Percentiles rank a stretch among this genome's conserved stretches.
Evolutionary conservation across 2,329 filamentous ascomycete species (phyloP).

Genomic region (Neopestalotiopsis sp.): DNA sequence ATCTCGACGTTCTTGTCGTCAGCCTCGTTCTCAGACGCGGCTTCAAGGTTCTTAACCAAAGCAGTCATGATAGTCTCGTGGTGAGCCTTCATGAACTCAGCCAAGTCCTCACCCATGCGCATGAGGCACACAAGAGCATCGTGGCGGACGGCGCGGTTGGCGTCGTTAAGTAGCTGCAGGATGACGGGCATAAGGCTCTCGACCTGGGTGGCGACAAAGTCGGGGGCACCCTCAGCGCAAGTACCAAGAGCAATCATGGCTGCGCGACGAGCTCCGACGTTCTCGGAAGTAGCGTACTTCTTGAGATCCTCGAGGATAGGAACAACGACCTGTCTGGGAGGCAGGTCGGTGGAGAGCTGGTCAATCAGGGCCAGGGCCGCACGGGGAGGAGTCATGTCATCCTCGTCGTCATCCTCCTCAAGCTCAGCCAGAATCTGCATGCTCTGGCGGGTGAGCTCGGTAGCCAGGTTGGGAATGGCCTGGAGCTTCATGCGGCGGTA

Average conservation of each 20-base stretch:
- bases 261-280: conserved; percentile 83
- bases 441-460: conserved; percentile 84
- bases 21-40: conserved; percentile 71
- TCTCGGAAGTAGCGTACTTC: conserved; percentile 74
- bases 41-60: conserved; percentile 86
- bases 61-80: conserved; percentile 85
- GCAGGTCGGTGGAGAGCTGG: conserved; percentile 84
- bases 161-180: conserved; percentile 81
- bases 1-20: conserved; percentile 83
- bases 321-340: conserved; percentile 92
- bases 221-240: conserved; percentile 94
- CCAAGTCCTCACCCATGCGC: conserved; percentile 89
- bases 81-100: conserved; percentile 85
- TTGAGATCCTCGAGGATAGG: conserved; percentile 88
- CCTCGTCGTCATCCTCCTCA: conserved; percentile 75
- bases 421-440: conserved; percentile 91
- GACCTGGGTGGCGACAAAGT: conserved; percentile 95
- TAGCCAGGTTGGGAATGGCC: conserved; percentile 80
- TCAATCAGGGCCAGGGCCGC: conserved; percentile 88
- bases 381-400: conserved; percentile 83
- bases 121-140: conserved; percentile 88
- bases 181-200: conserved; percentile 84
- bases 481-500: conserved; percentile 97
- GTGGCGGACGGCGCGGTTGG: conserved; percentile 82
- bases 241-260: conserved; percentile 92